Conservation (phyloP, 164 flowering plant species). For the Cinnamomum chago region DNA sequence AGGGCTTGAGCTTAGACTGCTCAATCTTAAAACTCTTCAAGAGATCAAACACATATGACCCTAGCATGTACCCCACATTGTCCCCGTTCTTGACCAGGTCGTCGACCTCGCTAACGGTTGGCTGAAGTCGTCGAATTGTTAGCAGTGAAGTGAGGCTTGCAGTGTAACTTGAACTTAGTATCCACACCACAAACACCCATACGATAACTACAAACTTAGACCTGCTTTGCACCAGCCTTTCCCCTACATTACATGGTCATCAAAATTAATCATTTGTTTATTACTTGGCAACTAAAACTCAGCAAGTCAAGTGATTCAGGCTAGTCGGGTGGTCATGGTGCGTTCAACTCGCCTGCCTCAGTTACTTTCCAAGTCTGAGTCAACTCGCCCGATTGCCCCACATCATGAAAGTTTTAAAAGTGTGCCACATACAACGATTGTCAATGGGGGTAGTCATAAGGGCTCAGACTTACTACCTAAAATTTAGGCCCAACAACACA, state of each 20-base stretch:
- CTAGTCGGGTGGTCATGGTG: too few species aligned
- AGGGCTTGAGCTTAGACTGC: conserved; percentile 9
- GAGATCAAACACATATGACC: conserved; percentile 12
- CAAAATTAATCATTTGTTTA: not conserved
- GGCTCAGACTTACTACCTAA: too few species aligned
- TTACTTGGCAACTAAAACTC: conserved; percentile 3
- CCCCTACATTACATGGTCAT: conserved; percentile 28
- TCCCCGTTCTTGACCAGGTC: conserved; percentile 5
- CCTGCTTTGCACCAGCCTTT: conserved; percentile 32
- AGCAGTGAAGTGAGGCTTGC: conserved; percentile 32
- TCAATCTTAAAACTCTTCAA: conserved; percentile 1
- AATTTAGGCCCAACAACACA: too few species aligned
- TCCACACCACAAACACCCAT: conserved; percentile 51
- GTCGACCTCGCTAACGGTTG: not conserved
- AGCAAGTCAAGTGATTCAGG: too few species aligned
- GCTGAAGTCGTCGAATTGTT: conserved; percentile 10
- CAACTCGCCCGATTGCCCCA: conserved; percentile 19
- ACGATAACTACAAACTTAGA: conserved; percentile 37
- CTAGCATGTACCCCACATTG: conserved; percentile 16
- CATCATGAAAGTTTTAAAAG: conserved; percentile 10
- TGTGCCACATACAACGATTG: not conserved
- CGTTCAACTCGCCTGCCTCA: conserved; percentile 2
- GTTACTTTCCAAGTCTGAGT: conserved; percentile 1
- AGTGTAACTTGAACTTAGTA: conserved; percentile 42
- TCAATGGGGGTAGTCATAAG: too few species aligned